Evolutionary conservation across 2,329 filamentous ascomycete species (phyloP).

Genomic region (Colletotrichum tabaci): DNA sequence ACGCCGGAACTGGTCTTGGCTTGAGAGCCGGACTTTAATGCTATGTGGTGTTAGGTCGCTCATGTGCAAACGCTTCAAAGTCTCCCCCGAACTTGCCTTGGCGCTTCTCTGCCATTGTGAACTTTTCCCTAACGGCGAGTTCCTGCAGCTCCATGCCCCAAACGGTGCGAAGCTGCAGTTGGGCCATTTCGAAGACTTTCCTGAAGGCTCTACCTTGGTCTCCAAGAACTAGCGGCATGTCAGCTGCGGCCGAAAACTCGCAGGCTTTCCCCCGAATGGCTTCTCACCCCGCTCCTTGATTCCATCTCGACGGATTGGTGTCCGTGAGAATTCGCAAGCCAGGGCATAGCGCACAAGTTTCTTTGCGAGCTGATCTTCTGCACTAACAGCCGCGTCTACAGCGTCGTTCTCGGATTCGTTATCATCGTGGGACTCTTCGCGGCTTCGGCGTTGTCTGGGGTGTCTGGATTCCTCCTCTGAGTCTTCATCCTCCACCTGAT

Average conservation of each 20-base stretch:
- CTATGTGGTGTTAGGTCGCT: slow-evolving; percentile 44
- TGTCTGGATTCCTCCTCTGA: slow-evolving; percentile 50
- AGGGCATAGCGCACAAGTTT: slow-evolving; percentile 79
- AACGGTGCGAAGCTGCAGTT: slow-evolving; percentile 76
- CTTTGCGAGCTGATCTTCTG: slow-evolving; percentile 70
- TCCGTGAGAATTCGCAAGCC: slow-evolving; percentile 75
- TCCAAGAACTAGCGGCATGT: slow-evolving; percentile 74
- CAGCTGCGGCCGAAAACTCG: neutral
- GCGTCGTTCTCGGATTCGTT: slow-evolving; percentile 55
- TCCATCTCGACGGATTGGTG: slow-evolving; percentile 72
- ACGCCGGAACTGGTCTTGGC: slow-evolving; percentile 73
- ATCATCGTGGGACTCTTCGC: slow-evolving; percentile 50
- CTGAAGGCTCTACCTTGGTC: slow-evolving; percentile 80
- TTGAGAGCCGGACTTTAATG: slow-evolving; percentile 62
- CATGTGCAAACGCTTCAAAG: neutral
- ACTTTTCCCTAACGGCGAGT: slow-evolving; percentile 84
- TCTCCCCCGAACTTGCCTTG: slow-evolving; percentile 69
- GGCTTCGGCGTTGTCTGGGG: slow-evolving; percentile 51
- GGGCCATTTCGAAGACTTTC: slow-evolving; percentile 82
- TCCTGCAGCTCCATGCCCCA: slow-evolving; percentile 97
- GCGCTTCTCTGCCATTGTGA: slow-evolving; percentile 82
- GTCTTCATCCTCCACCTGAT: slow-evolving; percentile 50
- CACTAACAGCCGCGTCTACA: slow-evolving; percentile 53
- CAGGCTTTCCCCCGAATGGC: neutral
- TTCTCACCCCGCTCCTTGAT: slow-evolving; percentile 74